A percentile compares a stretch with the other conserved stretches of the same genome.
Evolutionary conservation across 2,329 filamentous ascomycete genomes (phyloP).

Genomic region (Phialophora expanda): DNA sequence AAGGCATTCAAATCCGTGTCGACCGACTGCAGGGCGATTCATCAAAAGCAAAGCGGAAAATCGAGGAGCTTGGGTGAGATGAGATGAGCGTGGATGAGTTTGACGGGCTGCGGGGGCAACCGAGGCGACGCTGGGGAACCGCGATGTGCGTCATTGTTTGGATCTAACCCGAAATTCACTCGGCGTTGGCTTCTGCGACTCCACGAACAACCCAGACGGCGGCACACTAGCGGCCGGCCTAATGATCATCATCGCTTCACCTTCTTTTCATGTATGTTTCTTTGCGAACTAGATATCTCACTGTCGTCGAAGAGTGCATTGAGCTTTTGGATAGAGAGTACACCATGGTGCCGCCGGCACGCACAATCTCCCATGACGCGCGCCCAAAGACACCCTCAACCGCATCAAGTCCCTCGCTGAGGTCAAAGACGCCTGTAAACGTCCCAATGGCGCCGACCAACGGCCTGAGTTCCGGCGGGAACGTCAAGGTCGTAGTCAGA

Average conservation of each 20-base stretch:
- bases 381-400: slow-evolving; percentile 57
- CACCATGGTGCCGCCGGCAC: slow-evolving; percentile 36
- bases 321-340: slow-evolving; percentile 27
- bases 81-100: background rate
- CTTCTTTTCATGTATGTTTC: slow-evolving; percentile 35
- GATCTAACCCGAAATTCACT: slow-evolving; percentile 32
- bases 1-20: background rate
- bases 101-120: slow-evolving; percentile 4
- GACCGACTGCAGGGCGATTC: background rate
- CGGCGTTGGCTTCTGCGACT: background rate
- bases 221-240: slow-evolving; percentile 6
- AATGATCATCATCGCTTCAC: slow-evolving; percentile 4
- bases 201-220: slow-evolving; percentile 6
- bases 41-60: slow-evolving; percentile 25
- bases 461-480: slow-evolving; percentile 67
- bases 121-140: background rate
- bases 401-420: slow-evolving; percentile 78
- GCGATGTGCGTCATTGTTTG: slow-evolving; percentile 34
- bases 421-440: slow-evolving; percentile 72
- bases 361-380: slow-evolving; percentile 29
- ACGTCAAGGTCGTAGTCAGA: slow-evolving; percentile 81
- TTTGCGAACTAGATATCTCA: slow-evolving; percentile 31
- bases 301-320: slow-evolving; percentile 32
- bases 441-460: slow-evolving; percentile 53
- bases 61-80: slow-evolving; percentile 30